phyloP scores from a whole-genome alignment of 768 basidiomycete species.

The Boletus rufocinnamomeus region DNA sequence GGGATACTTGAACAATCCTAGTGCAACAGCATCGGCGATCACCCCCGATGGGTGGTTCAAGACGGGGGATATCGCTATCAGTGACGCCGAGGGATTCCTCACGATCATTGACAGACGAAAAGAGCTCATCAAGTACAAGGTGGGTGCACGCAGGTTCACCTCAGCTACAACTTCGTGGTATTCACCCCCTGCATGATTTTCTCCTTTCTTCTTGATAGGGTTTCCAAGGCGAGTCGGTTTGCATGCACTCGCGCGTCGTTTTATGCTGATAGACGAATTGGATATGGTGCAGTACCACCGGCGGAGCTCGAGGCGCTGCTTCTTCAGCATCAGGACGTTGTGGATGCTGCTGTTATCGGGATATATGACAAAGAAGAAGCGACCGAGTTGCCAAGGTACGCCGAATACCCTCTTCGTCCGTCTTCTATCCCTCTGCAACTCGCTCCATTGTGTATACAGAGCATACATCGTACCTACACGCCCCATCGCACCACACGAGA shows the following conservation, averaged over 20 bases:
- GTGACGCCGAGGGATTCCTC: slow-evolving; percentile 71
- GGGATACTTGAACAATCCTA: slow-evolving; percentile 76
- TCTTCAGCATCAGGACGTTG: slow-evolving; percentile 71
- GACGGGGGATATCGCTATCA: slow-evolving; percentile 78
- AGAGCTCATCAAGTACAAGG: slow-evolving; percentile 79
- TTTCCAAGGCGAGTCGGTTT: slow-evolving; percentile 59
- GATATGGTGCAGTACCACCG: slow-evolving; percentile 61
- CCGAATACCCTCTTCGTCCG: background rate
- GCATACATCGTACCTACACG: slow-evolving; percentile 54
- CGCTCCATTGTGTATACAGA: slow-evolving; percentile 32
- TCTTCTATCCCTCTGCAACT: background rate
- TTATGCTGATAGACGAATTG: background rate
- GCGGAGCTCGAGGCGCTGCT: slow-evolving; percentile 83
- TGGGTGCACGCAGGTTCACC: background rate
- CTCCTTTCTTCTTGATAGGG: slow-evolving; percentile 43
- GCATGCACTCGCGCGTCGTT: background rate
- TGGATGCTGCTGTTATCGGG: slow-evolving; percentile 82
- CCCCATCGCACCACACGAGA: slow-evolving; percentile 21
- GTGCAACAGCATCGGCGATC: slow-evolving; percentile 69
- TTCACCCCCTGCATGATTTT: too few relatives aligned
- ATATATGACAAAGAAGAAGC: slow-evolving; percentile 64
- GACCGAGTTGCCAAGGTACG: slow-evolving; percentile 77
- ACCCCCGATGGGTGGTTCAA: slow-evolving; percentile 82
- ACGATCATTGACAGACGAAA: slow-evolving; percentile 74
- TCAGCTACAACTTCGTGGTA: background rate